Evolutionary conservation across 306 rosid genomes (phyloP).

Genomic region (Sindora glabra): DNA sequence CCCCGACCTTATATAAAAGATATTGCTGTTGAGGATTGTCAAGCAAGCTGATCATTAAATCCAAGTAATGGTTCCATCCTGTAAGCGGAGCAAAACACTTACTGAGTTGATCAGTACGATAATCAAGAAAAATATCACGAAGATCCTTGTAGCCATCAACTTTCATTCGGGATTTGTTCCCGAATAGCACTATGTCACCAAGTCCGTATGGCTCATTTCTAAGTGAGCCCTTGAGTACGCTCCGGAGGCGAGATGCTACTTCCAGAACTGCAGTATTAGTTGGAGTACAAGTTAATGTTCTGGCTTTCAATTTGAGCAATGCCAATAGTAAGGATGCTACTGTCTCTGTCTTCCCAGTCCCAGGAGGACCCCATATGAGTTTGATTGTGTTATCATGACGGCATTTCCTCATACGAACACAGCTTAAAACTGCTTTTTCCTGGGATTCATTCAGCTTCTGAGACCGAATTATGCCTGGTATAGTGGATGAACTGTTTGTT

Average conservation of each 20-base stretch:
- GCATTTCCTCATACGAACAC: no score
- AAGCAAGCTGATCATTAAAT: conserved; percentile 31
- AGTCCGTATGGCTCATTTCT: conserved; percentile 1
- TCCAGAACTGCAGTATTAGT: conserved; percentile 41
- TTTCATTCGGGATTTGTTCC: conserved; percentile 34
- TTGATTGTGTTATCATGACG: no score
- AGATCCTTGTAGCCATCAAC: conserved; percentile 15
- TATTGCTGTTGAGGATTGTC: conserved; percentile 35
- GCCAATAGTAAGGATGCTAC: neutral
- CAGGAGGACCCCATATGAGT: no score
- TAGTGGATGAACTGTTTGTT: no score
- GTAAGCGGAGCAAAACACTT: conserved; percentile 24
- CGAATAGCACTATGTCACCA: conserved; percentile 45
- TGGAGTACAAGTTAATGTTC: conserved; percentile 39
- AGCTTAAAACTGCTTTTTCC: no score
- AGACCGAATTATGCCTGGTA: no score
- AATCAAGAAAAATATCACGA: conserved; percentile 29
- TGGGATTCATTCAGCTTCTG: no score
- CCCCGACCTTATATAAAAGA: conserved; percentile 10
- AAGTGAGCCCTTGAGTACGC: conserved; percentile 10
- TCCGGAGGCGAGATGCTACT: conserved; percentile 27
- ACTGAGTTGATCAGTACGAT: conserved; percentile 16
- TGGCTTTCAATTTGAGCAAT: conserved; percentile 15
- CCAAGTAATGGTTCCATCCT: conserved; percentile 36
- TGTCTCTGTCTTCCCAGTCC: no score